phyloP scores from a whole-genome alignment of 495 filamentous ascomycete species.

The Penicillium pancosmium region DNA sequence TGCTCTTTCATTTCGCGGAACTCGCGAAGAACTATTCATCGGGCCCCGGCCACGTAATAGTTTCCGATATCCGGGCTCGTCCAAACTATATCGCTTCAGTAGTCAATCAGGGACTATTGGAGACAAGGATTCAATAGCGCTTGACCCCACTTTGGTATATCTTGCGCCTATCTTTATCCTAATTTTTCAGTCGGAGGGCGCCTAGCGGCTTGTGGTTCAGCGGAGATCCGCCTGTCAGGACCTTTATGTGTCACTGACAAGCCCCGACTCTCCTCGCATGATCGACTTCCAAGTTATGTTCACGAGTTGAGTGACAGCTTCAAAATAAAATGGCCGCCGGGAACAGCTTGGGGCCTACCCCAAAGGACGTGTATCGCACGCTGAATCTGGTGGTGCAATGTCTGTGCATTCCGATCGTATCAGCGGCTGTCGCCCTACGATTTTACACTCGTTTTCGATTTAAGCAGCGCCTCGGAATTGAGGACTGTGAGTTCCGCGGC shows the following conservation, averaged over 20 bases:
- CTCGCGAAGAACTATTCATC: conserved; percentile 8
- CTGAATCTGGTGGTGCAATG: conserved; percentile 47
- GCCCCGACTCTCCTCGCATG: neutral
- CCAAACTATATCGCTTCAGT: conserved; percentile 6
- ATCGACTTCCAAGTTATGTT: neutral
- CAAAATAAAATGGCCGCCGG: conserved; percentile 23
- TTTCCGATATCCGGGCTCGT: conserved; percentile 12
- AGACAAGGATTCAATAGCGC: conserved; percentile 11
- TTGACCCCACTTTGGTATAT: neutral
- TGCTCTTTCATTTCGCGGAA: neutral
- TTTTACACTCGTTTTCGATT: conserved; percentile 42
- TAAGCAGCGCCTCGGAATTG: conserved; percentile 35
- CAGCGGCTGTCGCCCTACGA: conserved; percentile 40
- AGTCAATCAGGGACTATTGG: conserved; percentile 12
- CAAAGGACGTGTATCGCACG: conserved; percentile 39
- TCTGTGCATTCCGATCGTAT: conserved; percentile 47
- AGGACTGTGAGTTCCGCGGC: conserved; percentile 42
- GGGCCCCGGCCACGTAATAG: conserved; percentile 7
- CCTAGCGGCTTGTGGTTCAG: neutral
- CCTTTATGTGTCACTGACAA: conserved; percentile 4
- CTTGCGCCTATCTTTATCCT: neutral
- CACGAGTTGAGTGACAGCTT: conserved; percentile 1
- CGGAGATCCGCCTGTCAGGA: conserved; percentile 2
- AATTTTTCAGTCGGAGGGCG: neutral
- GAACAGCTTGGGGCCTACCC: conserved; percentile 12